Evolutionary conservation across 2,329 filamentous ascomycete species (phyloP), one percentile per base, ranked within the genome.

Genomic region (Pseudocercospora macadamiae): DNA sequence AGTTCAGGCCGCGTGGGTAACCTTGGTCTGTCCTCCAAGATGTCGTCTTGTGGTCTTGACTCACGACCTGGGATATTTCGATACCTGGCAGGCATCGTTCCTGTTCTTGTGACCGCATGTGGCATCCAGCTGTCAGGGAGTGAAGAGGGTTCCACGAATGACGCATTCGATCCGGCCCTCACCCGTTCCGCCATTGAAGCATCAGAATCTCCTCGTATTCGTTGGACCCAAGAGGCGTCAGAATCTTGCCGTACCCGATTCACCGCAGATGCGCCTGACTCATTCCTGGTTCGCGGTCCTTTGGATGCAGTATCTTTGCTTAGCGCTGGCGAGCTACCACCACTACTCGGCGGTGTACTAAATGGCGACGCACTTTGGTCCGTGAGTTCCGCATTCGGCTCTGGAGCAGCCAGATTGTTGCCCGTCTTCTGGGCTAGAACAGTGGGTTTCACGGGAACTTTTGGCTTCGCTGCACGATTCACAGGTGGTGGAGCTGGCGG

Each of bases 391-490:
- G 55, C 61, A 71, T 68, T 79, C 71, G 69, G 79, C 76, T 70
- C 75, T 44, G 71, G 78, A 30, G 68, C 77, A 21, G 64, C 52
- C 4, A 71, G 59, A 19, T 49, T 49, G 16, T 60, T 65, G 47
- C 57, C 63, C 6, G 69, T 36, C 36, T 66, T 66, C 36, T 68
- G 66, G 6, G 63, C 60, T 18, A 71, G 53, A 4, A 60, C 48
- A 4, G 54, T 49, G 8, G 70, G 70, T 53, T 72, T 72, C 6
- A 45, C 72, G 9, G 81, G 81, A 54, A 89, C 83, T 67, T 85
- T 87, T 3, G 89, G 88, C 74, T 96, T 96, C 37, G 90, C 90
- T 26, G 87, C 86, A 55, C 93, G 86, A 72, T 96, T 95, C 34
- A 93, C 82, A 0, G 89, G 89, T 3, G 91, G 91, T 8, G 90